These are phyloP conservation scores for Phytophthora fragariae DNA, from an alignment of 352 stramenopile species.

Conservation along the genomic window DNA sequence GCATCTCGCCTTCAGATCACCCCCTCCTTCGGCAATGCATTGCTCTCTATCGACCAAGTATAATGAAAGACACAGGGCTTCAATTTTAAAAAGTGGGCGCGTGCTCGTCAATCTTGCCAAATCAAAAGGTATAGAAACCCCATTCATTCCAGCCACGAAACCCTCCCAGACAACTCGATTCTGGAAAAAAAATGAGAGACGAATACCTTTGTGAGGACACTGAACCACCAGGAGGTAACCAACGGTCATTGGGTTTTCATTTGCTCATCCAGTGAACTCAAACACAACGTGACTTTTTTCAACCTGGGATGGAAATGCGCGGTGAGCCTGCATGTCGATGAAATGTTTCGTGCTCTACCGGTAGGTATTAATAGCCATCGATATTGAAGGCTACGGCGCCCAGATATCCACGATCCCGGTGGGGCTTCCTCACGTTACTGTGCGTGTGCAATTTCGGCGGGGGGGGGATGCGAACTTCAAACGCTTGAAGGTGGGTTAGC, in stretches of 20 bases:
- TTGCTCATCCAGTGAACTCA: too few relatives aligned
- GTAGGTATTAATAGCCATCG: too few relatives aligned
- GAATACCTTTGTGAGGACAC: too few relatives aligned
- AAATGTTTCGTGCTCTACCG: not conserved
- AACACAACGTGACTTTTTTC: not conserved
- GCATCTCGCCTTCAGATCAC: not conserved
- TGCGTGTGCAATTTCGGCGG: not conserved
- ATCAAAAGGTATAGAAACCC: not conserved
- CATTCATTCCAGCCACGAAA: not conserved
- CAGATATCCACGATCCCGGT: too few relatives aligned
- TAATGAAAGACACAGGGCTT: not conserved
- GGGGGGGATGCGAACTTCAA: not conserved
- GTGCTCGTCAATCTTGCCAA: not conserved
- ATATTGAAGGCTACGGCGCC: too few relatives aligned
- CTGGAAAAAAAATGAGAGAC: too few relatives aligned
- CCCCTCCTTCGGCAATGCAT: not conserved
- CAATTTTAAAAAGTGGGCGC: too few relatives aligned
- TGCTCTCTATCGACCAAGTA: not conserved
- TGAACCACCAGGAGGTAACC: too few relatives aligned
- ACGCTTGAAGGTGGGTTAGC: not conserved
- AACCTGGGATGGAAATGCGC: not conserved
- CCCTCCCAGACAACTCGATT: too few relatives aligned
- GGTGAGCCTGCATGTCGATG: not conserved
- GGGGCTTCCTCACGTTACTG: not conserved
- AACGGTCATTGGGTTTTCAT: too few relatives aligned